These are phyloP conservation scores for Talaromyces adpressus DNA, from an alignment of 495 filamentous ascomycete species.

Conservation along the genomic window DNA sequence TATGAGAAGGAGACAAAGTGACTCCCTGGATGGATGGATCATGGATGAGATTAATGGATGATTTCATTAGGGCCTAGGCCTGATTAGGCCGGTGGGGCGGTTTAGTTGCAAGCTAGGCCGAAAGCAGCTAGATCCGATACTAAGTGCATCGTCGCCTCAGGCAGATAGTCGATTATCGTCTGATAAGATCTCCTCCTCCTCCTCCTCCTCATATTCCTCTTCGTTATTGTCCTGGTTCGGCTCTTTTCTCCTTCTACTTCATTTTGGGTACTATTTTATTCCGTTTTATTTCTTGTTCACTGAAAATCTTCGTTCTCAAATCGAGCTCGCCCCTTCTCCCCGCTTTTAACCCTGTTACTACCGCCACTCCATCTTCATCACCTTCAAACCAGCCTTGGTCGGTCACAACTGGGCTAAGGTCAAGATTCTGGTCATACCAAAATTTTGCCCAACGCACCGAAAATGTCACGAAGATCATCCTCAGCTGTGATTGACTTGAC, in stretches of 20 bases:
- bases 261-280: background rate
- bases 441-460: background rate
- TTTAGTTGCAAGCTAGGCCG: background rate
- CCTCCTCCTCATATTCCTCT: background rate
- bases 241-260: background rate
- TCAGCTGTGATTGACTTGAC: constrained; percentile 4
- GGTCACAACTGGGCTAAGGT: background rate
- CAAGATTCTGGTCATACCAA: background rate
- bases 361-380: background rate
- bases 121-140: background rate
- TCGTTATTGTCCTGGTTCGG: background rate
- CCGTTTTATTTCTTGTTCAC: background rate
- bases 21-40: background rate
- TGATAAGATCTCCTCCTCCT: background rate
- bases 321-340: background rate
- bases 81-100: background rate
- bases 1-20: background rate
- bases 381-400: background rate
- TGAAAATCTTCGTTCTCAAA: background rate
- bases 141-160: background rate
- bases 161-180: background rate
- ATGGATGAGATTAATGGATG: background rate
- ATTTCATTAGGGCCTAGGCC: background rate
- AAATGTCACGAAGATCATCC: background rate
- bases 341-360: background rate